Evolutionary conservation across 805 yeast genomes (phyloP).

Genomic region (Wickerhamomyces silvicola): DNA sequence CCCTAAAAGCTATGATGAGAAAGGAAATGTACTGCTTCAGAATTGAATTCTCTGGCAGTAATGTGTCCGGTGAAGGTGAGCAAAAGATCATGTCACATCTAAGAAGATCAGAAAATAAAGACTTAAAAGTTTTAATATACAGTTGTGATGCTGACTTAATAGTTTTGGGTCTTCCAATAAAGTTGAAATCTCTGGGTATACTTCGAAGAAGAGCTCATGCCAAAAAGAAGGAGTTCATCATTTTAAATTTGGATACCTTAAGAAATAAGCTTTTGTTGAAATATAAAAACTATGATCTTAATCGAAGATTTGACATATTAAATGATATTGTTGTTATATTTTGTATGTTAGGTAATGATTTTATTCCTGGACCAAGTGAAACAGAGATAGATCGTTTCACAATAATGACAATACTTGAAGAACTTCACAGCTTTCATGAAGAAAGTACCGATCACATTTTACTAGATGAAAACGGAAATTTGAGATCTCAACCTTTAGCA

Average conservation of each 20-base stretch:
- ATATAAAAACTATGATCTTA: slow-evolving; percentile 48
- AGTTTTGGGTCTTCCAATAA: slow-evolving; percentile 82
- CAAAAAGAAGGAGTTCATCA: slow-evolving; percentile 51
- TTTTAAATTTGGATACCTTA: slow-evolving; percentile 59
- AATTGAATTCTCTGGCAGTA: slow-evolving; percentile 76
- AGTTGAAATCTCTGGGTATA: slow-evolving; percentile 76
- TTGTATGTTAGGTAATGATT: slow-evolving; percentile 94
- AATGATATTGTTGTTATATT: slow-evolving; percentile 83
- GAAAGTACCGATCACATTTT: slow-evolving; percentile 65
- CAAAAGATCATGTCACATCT: slow-evolving; percentile 90
- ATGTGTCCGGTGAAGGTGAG: slow-evolving; percentile 96
- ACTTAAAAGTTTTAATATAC: slow-evolving; percentile 78
- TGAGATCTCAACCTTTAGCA: slow-evolving; percentile 76
- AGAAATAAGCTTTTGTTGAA: slow-evolving; percentile 80
- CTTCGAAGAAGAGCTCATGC: slow-evolving; percentile 41
- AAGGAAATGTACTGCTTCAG: slow-evolving; percentile 69
- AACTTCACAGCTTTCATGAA: slow-evolving; percentile 61
- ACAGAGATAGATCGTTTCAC: slow-evolving; percentile 84
- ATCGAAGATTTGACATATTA: slow-evolving; percentile 22
- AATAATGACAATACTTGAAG: slow-evolving; percentile 68
- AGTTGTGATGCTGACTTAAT: slow-evolving; percentile 94
- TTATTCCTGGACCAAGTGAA: slow-evolving; percentile 88
- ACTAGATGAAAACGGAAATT: slow-evolving; percentile 66
- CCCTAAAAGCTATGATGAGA: slow-evolving; percentile 66
- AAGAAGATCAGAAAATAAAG: slow-evolving; percentile 59